phyloP scores from a whole-genome alignment of 768 basidiomycete species.

The Pilatotrama ljubarskyi region DNA sequence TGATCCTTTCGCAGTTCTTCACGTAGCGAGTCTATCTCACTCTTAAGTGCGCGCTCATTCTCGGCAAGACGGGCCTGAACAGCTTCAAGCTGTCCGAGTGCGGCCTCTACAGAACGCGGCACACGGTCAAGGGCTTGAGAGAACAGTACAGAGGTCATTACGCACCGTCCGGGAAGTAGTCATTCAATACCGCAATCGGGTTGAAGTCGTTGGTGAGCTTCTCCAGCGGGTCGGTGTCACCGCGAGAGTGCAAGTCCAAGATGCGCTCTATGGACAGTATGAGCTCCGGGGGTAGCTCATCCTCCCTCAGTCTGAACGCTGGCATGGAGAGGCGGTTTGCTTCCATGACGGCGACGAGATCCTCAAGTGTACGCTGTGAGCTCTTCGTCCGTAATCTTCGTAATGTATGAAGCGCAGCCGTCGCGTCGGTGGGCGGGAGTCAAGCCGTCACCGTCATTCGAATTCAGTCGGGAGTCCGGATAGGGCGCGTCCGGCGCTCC shows the following conservation, averaged over 20 bases:
- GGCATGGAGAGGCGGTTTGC: constrained; percentile 7
- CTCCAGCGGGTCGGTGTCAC: constrained; percentile 56
- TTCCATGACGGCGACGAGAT: constrained; percentile 3
- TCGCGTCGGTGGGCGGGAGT: background rate
- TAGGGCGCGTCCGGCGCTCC: too few relatives aligned
- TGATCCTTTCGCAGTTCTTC: constrained; percentile 72
- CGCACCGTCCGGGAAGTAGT: constrained; percentile 79
- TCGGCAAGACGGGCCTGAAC: constrained; percentile 69
- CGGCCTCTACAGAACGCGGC: constrained; percentile 55
- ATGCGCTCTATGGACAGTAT: constrained; percentile 71
- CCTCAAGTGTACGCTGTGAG: background rate
- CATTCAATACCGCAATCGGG: constrained; percentile 56
- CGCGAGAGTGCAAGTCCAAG: constrained; percentile 51
- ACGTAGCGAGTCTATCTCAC: constrained; percentile 70
- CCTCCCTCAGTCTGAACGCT: constrained; percentile 27
- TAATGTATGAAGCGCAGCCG: too few relatives aligned
- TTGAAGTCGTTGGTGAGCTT: constrained; percentile 57
- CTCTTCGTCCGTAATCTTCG: too few relatives aligned
- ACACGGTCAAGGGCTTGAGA: background rate
- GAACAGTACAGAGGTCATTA: constrained; percentile 14
- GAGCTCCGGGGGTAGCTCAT: constrained; percentile 66
- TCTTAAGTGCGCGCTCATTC: constrained; percentile 67
- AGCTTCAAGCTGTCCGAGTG: constrained; percentile 68
- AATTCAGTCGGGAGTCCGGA: too few relatives aligned
- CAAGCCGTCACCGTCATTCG: background rate